phyloP scores from a whole-genome alignment of 169 alveolate species.

The Babesia divergens region DNA sequence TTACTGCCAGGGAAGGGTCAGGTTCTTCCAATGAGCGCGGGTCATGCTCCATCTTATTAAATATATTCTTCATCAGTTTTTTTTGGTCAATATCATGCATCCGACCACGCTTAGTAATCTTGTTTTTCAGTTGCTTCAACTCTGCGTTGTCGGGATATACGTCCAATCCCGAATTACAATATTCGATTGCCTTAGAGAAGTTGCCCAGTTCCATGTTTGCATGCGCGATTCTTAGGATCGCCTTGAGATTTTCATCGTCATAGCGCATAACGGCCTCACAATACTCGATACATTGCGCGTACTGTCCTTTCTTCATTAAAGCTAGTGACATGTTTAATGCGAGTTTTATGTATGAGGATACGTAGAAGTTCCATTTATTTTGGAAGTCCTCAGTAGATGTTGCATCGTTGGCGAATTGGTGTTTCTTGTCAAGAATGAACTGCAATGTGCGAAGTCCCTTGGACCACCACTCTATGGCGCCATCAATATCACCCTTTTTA shows the following conservation, averaged over 20 bases:
- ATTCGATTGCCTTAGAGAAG: slow-evolving; percentile 10
- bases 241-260: slow-evolving; percentile 51
- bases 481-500: slow-evolving; percentile 52
- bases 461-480: slow-evolving; percentile 55
- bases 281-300: slow-evolving; percentile 18
- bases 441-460: slow-evolving; percentile 22
- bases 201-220: slow-evolving; percentile 45
- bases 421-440: slow-evolving; percentile 29
- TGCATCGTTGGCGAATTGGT: slow-evolving; percentile 6
- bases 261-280: slow-evolving; percentile 39
- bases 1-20: background rate
- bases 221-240: slow-evolving; percentile 41
- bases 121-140: slow-evolving; percentile 6
- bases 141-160: slow-evolving; percentile 41
- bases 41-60: slow-evolving; percentile 22
- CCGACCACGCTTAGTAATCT: background rate
- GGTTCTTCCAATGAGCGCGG: slow-evolving; percentile 18
- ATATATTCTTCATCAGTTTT: slow-evolving; percentile 1
- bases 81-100: slow-evolving; percentile 1
- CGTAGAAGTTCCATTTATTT: slow-evolving; percentile 28
- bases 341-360: slow-evolving; percentile 9
- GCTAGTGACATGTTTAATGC: slow-evolving; percentile 52
- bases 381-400: slow-evolving; percentile 7
- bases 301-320: slow-evolving; percentile 42
- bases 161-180: slow-evolving; percentile 29